Evolutionary conservation across 108 stramenopile genomes (phyloP), one percentile per base, ranked within the genome.

Genomic region (Schizochytrium sp.): DNA sequence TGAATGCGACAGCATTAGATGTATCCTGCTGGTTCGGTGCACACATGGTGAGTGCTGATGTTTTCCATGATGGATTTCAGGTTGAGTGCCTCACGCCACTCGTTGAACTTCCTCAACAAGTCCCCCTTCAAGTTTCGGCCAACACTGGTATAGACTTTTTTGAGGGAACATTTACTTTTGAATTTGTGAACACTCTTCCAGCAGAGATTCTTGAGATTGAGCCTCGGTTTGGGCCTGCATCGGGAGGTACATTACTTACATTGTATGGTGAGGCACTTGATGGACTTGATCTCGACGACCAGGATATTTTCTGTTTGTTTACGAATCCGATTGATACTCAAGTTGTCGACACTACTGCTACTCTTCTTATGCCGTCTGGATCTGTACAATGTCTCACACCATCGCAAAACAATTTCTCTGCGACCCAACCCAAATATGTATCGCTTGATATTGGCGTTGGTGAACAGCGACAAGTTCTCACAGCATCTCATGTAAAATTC

Each of bases 121-220:
- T 69, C 5, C 10, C 64, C 42, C 64, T 69, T 15, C 47, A 53
- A 5, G 15, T 83, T 46, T 83, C 76, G 38, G 76, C 15, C 7
- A 83, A 83, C 40, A 53, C 10, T 0, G 76, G 76, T 10, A 53
- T 83, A 13, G 64, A 69, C 64, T 69, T 69, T 69, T 38, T 69
- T 44, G 12, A 38, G 12, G 64, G 64, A 28, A 44, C 12, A 38
- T 8, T 38, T 44, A 44, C 8, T 44, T 69, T 69, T 0, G 28
- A 12, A 8, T 69, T 44, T 44, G 64, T 44, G 64, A 69, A 69
- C 64, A 69, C 64, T 38, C 42, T 7, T 7, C 64, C 64, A 7
- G 64, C 64, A 10, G 28, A 38, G 15, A 69, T 69, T 15, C 2
- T 69, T 2, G 7, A 38, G 1, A 38, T 69, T 44, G 0, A 15